phyloP scores from a whole-genome alignment of 768 basidiomycete species.

The Macrolepiota albuminosa region DNA sequence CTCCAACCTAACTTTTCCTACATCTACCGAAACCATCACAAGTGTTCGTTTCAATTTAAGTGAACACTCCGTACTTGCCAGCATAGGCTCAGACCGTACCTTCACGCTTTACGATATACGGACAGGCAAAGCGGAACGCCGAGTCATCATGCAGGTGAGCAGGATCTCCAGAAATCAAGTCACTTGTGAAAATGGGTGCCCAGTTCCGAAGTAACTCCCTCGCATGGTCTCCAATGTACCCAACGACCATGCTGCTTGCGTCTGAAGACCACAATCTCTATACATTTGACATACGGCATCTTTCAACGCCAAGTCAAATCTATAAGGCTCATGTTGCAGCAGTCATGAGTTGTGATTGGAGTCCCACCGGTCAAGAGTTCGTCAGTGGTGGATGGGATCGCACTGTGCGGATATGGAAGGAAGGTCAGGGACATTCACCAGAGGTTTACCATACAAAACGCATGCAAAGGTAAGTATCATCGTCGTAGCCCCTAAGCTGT shows the following conservation, averaged over 20 bases:
- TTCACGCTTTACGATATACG: conserved; percentile 96
- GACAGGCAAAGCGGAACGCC: conserved; percentile 91
- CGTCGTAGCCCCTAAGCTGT: not conserved
- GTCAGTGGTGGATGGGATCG: conserved; percentile 97
- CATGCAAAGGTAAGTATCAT: conserved; percentile 78
- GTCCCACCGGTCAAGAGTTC: conserved; percentile 92
- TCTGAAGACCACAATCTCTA: conserved; percentile 99
- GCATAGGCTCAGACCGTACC: conserved; percentile 90
- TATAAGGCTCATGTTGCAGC: conserved; percentile 98
- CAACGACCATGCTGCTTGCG: conserved; percentile 87
- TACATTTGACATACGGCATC: conserved; percentile 91
- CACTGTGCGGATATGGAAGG: conserved; percentile 90
- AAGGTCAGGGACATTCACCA: conserved; percentile 71
- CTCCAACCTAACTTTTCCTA: conserved; percentile 83
- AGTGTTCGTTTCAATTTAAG: conserved; percentile 90
- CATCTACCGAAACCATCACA: conserved; percentile 84
- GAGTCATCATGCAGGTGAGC: conserved; percentile 83
- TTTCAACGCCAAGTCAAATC: conserved; percentile 79
- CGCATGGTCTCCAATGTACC: conserved; percentile 95
- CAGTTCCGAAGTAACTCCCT: conserved; percentile 88
- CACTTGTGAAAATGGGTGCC: not conserved
- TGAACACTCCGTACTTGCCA: conserved; percentile 92
- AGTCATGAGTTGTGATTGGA: conserved; percentile 97
- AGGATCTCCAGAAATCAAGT: not conserved
- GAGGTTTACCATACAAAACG: conserved; percentile 98